Evolutionary conservation across 225 moss, liverwort and hornwort species (phyloP).

Genomic region (Antitrichia curtipendula): DNA sequence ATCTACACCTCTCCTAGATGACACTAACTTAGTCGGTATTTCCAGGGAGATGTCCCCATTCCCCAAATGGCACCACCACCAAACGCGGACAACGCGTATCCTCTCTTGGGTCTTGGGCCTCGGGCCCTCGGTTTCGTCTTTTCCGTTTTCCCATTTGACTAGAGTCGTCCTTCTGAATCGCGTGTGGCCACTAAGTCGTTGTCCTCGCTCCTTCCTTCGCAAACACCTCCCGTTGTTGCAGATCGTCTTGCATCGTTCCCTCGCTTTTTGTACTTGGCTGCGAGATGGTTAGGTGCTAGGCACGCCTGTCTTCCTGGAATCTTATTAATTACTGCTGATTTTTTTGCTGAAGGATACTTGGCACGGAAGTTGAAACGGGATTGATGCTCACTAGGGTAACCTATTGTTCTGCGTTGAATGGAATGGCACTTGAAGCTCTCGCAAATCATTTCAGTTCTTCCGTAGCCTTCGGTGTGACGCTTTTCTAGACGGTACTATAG

Average conservation of each 20-base stretch:
- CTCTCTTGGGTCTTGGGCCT: not conserved
- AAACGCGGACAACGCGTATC: not conserved
- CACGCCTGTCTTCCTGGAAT: not conserved
- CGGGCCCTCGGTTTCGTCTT: not conserved
- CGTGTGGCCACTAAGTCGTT: not conserved
- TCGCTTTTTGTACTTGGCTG: not conserved
- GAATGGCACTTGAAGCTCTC: not conserved
- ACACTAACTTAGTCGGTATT: not conserved
- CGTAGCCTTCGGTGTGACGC: not conserved
- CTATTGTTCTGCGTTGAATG: not conserved
- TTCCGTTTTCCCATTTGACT: not conserved
- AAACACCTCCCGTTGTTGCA: not conserved
- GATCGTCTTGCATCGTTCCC: not conserved
- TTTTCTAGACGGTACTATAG: not conserved
- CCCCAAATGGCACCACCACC: not conserved
- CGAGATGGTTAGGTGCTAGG: not conserved
- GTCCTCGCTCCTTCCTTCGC: not conserved
- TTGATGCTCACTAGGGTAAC: not conserved
- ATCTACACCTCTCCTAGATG: not conserved
- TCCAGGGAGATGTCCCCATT: too few species aligned
- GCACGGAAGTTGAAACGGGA: not conserved
- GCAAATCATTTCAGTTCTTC: not conserved
- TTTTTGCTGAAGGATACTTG: not conserved
- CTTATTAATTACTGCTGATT: not conserved
- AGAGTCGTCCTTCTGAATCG: not conserved